phyloP scores from a whole-genome alignment of 805 yeast genomes.

The Barnettozyma vustinii region DNA sequence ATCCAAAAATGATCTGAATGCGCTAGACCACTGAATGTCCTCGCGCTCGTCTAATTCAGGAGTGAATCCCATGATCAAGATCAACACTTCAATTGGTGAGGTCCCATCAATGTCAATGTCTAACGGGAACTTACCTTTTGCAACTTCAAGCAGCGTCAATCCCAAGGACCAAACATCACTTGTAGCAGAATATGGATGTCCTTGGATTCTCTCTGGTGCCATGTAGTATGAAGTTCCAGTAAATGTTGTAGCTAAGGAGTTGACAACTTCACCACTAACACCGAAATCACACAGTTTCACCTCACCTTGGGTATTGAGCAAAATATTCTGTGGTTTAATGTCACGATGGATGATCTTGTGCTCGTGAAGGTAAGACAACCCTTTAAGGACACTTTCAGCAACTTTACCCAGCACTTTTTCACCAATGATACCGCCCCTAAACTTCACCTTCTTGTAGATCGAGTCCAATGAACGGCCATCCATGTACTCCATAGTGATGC shows the following conservation, averaged over 20 bases:
- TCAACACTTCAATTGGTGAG: slow-evolving; percentile 84
- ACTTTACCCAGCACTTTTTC: slow-evolving; percentile 90
- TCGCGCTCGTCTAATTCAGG: slow-evolving; percentile 77
- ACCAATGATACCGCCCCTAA: slow-evolving; percentile 79
- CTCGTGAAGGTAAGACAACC: slow-evolving; percentile 82
- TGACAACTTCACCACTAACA: slow-evolving; percentile 94
- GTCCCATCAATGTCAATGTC: slow-evolving; percentile 30
- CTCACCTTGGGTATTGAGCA: slow-evolving; percentile 69
- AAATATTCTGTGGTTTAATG: slow-evolving; percentile 91
- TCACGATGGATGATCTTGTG: slow-evolving; percentile 90
- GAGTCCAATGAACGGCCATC: slow-evolving; percentile 90
- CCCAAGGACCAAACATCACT: slow-evolving; percentile 98
- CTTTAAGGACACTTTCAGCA: slow-evolving; percentile 79
- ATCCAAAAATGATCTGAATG: slow-evolving; percentile 77
- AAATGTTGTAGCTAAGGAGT: slow-evolving; percentile 91
- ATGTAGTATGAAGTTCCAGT: slow-evolving; percentile 97
- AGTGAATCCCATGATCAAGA: slow-evolving; percentile 74
- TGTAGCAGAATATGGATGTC: slow-evolving; percentile 91
- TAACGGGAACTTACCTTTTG: slow-evolving; percentile 87
- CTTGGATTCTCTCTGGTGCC: slow-evolving; percentile 98
- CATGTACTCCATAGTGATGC: slow-evolving; percentile 96
- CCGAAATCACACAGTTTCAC: slow-evolving; percentile 96
- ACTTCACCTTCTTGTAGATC: slow-evolving; percentile 70
- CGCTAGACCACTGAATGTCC: slow-evolving; percentile 73
- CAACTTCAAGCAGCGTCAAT: slow-evolving; percentile 85